phyloP scores from a whole-genome alignment of 441 rosid genomes.

The Gossypium laxum region DNA sequence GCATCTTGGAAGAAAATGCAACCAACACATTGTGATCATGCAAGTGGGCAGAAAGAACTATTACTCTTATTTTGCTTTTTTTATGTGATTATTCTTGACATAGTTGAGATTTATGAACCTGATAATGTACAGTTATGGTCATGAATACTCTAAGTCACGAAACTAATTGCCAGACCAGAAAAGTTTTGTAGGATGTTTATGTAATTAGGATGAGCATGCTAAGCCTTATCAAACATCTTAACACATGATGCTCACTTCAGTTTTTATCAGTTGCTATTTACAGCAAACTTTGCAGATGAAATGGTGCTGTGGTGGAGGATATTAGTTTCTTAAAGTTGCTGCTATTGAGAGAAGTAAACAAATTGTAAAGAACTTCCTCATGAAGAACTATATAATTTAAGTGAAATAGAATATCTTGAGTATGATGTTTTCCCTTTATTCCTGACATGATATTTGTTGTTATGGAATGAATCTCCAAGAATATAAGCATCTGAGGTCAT shows the following conservation, averaged over 20 bases:
- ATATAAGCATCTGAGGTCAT: neutral
- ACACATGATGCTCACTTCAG: neutral
- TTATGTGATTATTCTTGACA: neutral
- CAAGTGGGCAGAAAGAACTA: neutral
- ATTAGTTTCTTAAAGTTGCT: neutral
- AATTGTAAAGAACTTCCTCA: neutral
- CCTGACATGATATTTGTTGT: neutral
- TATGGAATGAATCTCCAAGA: neutral
- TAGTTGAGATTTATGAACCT: neutral
- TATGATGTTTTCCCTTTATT: neutral
- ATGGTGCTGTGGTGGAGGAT: slow-evolving; percentile 2
- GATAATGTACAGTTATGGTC: neutral
- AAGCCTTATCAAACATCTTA: neutral
- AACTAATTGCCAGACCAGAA: slow-evolving; percentile 1
- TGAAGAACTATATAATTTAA: neutral
- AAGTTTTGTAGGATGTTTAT: neutral
- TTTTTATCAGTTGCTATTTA: neutral
- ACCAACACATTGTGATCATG: neutral
- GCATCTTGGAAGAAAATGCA: neutral
- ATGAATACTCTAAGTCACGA: neutral
- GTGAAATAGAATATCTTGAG: neutral
- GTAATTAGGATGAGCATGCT: neutral
- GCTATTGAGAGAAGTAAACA: slow-evolving; percentile 3
- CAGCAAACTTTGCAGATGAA: slow-evolving; percentile 1
- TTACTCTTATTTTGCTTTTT: neutral